Evolutionary conservation across 768 basidiomycete genomes (phyloP), one percentile per base, ranked within the genome.

Genomic region (Tricholomella constricta): DNA sequence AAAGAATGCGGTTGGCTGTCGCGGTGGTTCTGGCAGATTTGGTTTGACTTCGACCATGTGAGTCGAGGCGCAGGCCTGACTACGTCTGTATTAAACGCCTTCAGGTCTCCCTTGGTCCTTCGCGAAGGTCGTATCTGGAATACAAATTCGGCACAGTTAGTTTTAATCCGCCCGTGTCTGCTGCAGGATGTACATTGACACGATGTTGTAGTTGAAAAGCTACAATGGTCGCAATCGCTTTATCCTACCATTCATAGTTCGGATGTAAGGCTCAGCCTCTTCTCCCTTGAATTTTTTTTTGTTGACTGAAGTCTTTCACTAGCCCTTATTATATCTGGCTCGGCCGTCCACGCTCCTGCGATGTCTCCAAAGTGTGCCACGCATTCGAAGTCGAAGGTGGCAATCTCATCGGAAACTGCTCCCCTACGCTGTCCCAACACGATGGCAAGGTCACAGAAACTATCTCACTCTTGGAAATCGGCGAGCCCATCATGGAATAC

Each of bases 1-100:
- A 83, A 83, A 38, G 74, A 80, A 66, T 77, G 83, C 67, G 72
- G 80, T 0, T 89, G 84, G 84, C 71, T 84, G 43, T 77, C 78
- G n/a, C 76, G 86, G 3, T 83, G 84, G 82, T 90, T 90, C 72
- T 89, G 88, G 88, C 83, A 86, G 58, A 84, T 85, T 37, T 89
- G 84, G 84, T 82, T 80, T 57, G 78, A 80, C 55, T 80, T 81
- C 54, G 80, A 80, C 57, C 76, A 78, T 59, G 77, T 68, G 55
- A 29, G 60, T 53, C 61, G 34, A 25, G 29, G 44, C 57, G 10
- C 23, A 15, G 11, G 17, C 14, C 20, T 34, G 41, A 19, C 15
- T 48, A 46, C n/a, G 4, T 27, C 8, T 7, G 41, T 8, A 37
- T 15, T 19, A 31, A 46, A 25, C 43, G 27, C 9, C 20, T 19